These are phyloP conservation scores for Nematocida homosporus DNA, from an alignment of 371 early-diverging fungal species.

Conservation along the genomic window DNA sequence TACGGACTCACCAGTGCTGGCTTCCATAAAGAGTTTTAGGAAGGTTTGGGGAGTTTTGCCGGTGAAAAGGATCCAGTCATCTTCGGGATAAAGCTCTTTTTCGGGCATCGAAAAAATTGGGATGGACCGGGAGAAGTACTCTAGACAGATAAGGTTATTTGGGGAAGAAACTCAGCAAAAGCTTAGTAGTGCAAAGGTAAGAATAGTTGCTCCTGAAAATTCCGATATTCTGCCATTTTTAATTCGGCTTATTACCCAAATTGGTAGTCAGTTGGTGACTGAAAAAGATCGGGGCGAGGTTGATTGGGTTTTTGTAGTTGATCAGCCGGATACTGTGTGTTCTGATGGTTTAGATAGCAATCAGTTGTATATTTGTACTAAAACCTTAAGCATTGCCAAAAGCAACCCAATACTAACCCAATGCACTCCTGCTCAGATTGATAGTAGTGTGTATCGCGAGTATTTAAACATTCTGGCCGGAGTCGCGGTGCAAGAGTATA, in stretches of 20 bases:
- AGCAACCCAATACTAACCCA: not conserved
- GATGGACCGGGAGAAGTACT: constrained; percentile 56
- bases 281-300: not conserved
- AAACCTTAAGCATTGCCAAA: constrained; percentile 4
- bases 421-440: not conserved
- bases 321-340: not conserved
- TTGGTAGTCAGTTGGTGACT: not conserved
- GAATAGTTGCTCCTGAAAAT: not conserved
- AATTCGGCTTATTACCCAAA: not conserved
- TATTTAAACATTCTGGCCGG: constrained; percentile 41
- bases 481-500: constrained; percentile 45
- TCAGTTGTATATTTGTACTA: constrained; percentile 29
- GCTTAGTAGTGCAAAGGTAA: constrained; percentile 26
- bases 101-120: not conserved
- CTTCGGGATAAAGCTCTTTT: constrained; percentile 17
- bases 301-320: not conserved
- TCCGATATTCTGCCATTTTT: not conserved
- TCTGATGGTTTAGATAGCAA: not conserved
- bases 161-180: constrained; percentile 60
- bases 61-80: constrained; percentile 43
- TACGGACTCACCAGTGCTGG: not conserved
- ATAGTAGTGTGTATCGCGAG: not conserved
- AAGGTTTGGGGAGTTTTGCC: not conserved
- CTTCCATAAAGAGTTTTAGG: not conserved
- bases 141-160: constrained; percentile 65